These are phyloP conservation scores for Penicillium sp. DNA, from an alignment of 2,329 filamentous ascomycete species.

Conservation along the genomic window DNA sequence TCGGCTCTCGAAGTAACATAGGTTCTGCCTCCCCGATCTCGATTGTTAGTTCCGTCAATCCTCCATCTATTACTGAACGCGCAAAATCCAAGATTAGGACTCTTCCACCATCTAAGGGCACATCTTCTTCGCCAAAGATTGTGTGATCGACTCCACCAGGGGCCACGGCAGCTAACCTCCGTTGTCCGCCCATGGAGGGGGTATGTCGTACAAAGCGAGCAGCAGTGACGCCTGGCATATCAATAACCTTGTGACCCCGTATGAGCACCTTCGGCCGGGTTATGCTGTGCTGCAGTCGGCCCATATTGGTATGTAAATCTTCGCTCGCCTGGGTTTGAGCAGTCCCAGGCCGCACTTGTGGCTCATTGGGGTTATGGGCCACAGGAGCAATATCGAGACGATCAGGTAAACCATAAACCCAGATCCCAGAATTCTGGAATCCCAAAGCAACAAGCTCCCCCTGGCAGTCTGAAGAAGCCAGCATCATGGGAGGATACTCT, in stretches of 20 bases:
- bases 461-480: constrained; percentile 70
- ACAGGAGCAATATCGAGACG: constrained; percentile 64
- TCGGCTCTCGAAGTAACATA: constrained; percentile 73
- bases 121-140: constrained; percentile 70
- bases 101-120: constrained; percentile 79
- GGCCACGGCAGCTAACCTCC: constrained; percentile 70
- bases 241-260: constrained; percentile 67
- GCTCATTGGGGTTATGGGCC: constrained; percentile 33
- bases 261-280: constrained; percentile 69
- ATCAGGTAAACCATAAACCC: constrained; percentile 79
- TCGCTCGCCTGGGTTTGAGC: constrained; percentile 10
- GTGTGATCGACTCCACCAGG: constrained; percentile 68
- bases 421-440: constrained; percentile 73
- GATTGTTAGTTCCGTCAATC: constrained; percentile 65
- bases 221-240: constrained; percentile 68
- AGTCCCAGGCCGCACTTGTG: constrained; percentile 2
- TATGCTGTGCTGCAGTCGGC: constrained; percentile 41
- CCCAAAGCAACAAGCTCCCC: constrained; percentile 76
- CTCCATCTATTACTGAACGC: constrained; percentile 63
- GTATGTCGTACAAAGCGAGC: constrained; percentile 73
- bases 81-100: constrained; percentile 76
- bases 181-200: constrained; percentile 55
- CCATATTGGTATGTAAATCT: constrained; percentile 28
- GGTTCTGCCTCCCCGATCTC: constrained; percentile 74
- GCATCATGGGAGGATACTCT: constrained; percentile 69